Percentiles rank a stretch among this genome's conserved stretches.
Evolutionary conservation across 2,329 filamentous ascomycete genomes (phyloP).

Genomic region (Sclerotinia minor): DNA sequence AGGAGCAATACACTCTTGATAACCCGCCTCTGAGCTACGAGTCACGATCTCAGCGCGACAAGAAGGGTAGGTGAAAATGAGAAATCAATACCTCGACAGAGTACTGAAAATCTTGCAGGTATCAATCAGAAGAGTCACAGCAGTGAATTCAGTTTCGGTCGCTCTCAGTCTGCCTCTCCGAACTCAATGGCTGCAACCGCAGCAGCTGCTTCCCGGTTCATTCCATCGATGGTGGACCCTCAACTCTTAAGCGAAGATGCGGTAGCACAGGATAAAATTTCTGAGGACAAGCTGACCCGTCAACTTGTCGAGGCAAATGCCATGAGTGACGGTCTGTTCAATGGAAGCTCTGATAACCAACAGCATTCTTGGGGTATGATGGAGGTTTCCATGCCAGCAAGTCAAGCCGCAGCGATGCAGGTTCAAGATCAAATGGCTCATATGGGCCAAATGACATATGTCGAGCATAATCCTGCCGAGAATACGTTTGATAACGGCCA

Average conservation of each 20-base stretch:
- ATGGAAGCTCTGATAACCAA: constrained; percentile 29
- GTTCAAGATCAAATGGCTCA: constrained; percentile 21
- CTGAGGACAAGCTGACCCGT: constrained; percentile 33
- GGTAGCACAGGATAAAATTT: constrained; percentile 28
- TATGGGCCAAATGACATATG: constrained; percentile 30
- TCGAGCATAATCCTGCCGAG: constrained; percentile 30
- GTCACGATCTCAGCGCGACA: constrained; percentile 42
- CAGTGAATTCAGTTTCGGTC: not conserved
- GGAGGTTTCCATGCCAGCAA: constrained; percentile 26
- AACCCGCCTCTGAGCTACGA: constrained; percentile 56
- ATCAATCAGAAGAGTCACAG: constrained; percentile 4
- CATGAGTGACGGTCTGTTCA: constrained; percentile 31
- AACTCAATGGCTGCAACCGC: constrained; percentile 39
- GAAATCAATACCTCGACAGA: not conserved
- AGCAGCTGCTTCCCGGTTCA: constrained; percentile 37
- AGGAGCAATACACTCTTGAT: constrained; percentile 60
- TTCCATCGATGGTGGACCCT: constrained; percentile 42
- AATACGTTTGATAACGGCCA: constrained; percentile 22
- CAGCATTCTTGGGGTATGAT: constrained; percentile 38
- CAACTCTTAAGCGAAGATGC: constrained; percentile 39
- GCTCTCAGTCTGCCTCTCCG: constrained; percentile 36
- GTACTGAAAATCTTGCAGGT: constrained; percentile 17
- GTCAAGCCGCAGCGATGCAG: constrained; percentile 17
- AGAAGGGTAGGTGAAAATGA: constrained; percentile 43
- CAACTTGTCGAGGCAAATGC: constrained; percentile 34